Evolutionary conservation across 2,329 filamentous ascomycete genomes (phyloP).

Genomic region (Aphanocladium album): DNA sequence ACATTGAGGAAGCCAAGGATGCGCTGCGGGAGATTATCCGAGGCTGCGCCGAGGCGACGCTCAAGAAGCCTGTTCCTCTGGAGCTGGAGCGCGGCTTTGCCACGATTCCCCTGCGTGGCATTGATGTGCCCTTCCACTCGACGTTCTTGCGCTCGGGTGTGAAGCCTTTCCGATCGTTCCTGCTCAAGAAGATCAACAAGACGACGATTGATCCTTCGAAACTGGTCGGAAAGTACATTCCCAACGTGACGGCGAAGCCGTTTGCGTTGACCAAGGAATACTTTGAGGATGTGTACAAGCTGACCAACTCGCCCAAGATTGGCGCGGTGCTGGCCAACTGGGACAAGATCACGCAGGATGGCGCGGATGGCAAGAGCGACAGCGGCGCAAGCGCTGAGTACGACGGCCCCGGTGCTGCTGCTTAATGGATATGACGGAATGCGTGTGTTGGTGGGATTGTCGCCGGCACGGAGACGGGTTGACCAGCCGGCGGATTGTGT

Average conservation of each 20-base stretch:
- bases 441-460: not conserved
- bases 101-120: constrained; percentile 92
- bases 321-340: constrained; percentile 80
- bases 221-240: constrained; percentile 97
- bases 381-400: constrained; percentile 37
- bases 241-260: constrained; percentile 93
- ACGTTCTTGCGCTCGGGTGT: constrained; percentile 97
- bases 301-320: constrained; percentile 81
- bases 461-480: not conserved
- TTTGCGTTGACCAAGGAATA: constrained; percentile 98
- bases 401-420: constrained; percentile 38
- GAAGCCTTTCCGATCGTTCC: constrained; percentile 96
- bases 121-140: constrained; percentile 98
- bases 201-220: constrained; percentile 96
- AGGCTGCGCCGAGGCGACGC: constrained; percentile 79
- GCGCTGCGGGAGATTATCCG: constrained; percentile 88
- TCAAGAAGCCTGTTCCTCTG: constrained; percentile 81
- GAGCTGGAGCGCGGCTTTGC: constrained; percentile 93
- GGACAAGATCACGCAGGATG: constrained; percentile 61
- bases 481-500: not conserved
- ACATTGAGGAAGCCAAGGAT: constrained; percentile 84
- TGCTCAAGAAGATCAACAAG: constrained; percentile 99
- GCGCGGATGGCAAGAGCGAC: constrained; percentile 28
- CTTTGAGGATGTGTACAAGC: constrained; percentile 95
- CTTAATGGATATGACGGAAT: constrained; percentile 22